Conservation (phyloP, 2,329 filamentous ascomycete species). For the Rhynchosporium graminicola region DNA sequence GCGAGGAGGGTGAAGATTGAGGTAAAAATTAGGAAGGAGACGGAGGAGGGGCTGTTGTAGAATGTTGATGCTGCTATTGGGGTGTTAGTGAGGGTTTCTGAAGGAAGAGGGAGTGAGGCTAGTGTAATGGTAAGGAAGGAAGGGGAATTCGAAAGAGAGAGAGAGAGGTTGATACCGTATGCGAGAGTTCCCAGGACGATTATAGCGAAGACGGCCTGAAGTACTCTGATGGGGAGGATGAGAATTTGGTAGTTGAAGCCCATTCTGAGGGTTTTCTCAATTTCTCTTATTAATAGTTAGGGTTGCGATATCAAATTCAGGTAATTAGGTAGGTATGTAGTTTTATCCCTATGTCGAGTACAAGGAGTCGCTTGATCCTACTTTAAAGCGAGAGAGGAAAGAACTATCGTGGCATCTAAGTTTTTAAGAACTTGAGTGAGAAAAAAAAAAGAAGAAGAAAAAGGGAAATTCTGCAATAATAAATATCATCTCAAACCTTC, state of each 20-base stretch:
- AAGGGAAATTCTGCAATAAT: neutral
- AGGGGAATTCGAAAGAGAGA: slow-evolving; percentile 34
- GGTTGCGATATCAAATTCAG: neutral
- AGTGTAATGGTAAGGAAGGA: neutral
- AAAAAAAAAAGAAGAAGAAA: neutral
- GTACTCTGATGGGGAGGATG: slow-evolving; percentile 63
- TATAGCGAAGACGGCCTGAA: slow-evolving; percentile 68
- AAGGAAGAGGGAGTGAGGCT: neutral
- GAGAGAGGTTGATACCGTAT: slow-evolving; percentile 56
- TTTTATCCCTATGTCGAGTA: too few relatives aligned
- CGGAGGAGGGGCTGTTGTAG: slow-evolving; percentile 50
- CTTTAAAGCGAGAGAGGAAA: neutral
- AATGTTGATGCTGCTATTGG: slow-evolving; percentile 54
- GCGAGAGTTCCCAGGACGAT: slow-evolving; percentile 74
- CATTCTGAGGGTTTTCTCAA: slow-evolving; percentile 45
- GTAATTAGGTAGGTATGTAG: neutral
- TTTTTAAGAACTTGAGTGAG: neutral
- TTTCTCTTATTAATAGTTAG: slow-evolving; percentile 14
- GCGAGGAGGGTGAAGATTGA: slow-evolving; percentile 74
- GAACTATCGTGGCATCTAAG: too few relatives aligned
- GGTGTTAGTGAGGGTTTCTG: neutral
- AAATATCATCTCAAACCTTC: neutral
- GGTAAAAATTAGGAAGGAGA: slow-evolving; percentile 81
- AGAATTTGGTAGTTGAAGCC: slow-evolving; percentile 47
- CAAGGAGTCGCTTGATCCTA: neutral